Evolutionary conservation across 2,329 filamentous ascomycete species (phyloP), one percentile per base, ranked within the genome.

Genomic region (Magnaporthales sp.): DNA sequence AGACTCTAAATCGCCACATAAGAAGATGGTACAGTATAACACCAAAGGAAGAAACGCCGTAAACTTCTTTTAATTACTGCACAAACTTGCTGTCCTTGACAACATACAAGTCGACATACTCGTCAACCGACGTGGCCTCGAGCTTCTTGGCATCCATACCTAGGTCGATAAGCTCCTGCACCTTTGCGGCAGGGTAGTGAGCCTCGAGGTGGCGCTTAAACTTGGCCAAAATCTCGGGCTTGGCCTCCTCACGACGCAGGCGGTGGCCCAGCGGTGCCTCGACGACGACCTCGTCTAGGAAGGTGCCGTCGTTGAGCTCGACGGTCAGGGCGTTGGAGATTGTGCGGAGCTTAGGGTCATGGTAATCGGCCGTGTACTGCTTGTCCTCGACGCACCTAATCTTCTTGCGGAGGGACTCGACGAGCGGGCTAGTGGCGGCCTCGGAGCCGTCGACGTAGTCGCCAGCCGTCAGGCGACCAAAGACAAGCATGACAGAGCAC

Each of bases 261-360:
- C 90, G 90, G 84, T 99, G 95, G 73, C 95, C 95, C 56, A 99
- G 87, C 67, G 95, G 95, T 67, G 95, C 94, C 83, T 97, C 93
- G 66, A 99, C 91, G 63, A 91, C 90, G 68, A 96, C 88, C 82
- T 99, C 95, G 26, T 94, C 90, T 46, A 98, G 84, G 10, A 95
- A 85, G 62, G 93, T 97, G 74, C 95, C 95, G 77, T 98, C 94
- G 78, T 97, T 95, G 72, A 99, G 85, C 74, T 90, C 94, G 68
- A 99, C 93, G 31, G 93, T 97, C 71, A 99, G 84, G 9, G 93
- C 95, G 82, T 99, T 99, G 78, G 93, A 92, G 80, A 99, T 99
- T 79, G 93, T 97, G 74, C 95, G 92, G 83, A 96, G 91, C 72
- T 85, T 83, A 31, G 95, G 92, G 83, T 98, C 86, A 77, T 99